Evolutionary conservation across 2,329 filamentous ascomycete species (phyloP), one percentile per base, ranked within the genome.

Genomic region (Trichophyton benhamiae): DNA sequence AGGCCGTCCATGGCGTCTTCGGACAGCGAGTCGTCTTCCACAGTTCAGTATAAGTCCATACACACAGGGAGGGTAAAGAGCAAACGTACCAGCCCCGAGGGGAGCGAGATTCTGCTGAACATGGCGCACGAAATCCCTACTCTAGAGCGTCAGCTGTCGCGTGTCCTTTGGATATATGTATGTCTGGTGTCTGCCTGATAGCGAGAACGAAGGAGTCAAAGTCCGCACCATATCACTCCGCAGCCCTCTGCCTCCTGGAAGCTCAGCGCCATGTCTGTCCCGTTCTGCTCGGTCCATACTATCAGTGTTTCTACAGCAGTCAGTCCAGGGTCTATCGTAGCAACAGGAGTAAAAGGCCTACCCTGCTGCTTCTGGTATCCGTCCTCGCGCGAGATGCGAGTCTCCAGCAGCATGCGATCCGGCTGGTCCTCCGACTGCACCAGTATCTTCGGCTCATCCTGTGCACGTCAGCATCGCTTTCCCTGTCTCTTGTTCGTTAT

Each of bases 311-410:
- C 92, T 95, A 74, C 42, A 49, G 9, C 67, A 68, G 70, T 66
- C 65, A 63, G 65, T 67, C 3, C 8, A 25, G 22, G 9, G 6
- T 48, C 4, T 11, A 2, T 48, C 7, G 7, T 6, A 49, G 25
- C 7, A 20, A 36, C 33, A n/a, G 25, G 27, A 27, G 11, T 66
- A 57, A 64, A 60, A 64, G 9, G 36, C 17, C 27, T 82, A 87
- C 90, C 90, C 87, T 97, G 92, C 75, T 99, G 94, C 76, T 96
- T 96, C 77, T 97, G 91, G 72, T 97, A 97, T 63, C 89, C 88
- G 83, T 97, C 92, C 71, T 96, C 91, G 74, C 91, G 95, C 64
- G 85, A 84, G 66, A 99, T 95, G 71, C 84, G 87, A 42, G 92
- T 96, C 75, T 96, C 89, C 63, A 99, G 80, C 42, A 99, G 80